Conservation (phyloP, 2,329 filamentous ascomycete genomes). For the Shiraia bambusicola region DNA sequence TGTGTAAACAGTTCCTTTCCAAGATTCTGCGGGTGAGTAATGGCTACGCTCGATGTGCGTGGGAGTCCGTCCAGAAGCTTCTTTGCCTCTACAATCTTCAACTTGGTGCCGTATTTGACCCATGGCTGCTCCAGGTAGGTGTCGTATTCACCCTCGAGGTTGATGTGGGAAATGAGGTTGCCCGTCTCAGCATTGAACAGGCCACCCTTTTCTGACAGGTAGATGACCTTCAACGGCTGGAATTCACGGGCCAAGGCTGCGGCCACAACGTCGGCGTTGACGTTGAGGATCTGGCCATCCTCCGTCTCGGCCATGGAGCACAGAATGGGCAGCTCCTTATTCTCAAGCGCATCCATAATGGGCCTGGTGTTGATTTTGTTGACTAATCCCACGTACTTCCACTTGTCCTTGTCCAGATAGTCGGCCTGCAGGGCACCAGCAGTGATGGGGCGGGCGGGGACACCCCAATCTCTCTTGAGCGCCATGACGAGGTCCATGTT, state of each 20-base stretch:
- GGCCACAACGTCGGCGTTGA: constrained; percentile 95
- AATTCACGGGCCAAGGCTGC: constrained; percentile 86
- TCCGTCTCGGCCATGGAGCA: constrained; percentile 94
- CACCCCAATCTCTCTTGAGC: constrained; percentile 78
- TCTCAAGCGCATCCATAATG: constrained; percentile 84
- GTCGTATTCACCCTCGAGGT: constrained; percentile 94
- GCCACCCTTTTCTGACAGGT: constrained; percentile 96
- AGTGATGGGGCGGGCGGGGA: constrained; percentile 84
- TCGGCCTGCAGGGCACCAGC: constrained; percentile 89
- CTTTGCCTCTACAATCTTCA: constrained; percentile 98
- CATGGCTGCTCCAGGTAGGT: constrained; percentile 89
- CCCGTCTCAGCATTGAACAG: constrained; percentile 91
- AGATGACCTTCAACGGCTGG: constrained; percentile 95
- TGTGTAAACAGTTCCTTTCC: constrained; percentile 98
- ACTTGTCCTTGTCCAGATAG: constrained; percentile 95
- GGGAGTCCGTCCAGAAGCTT: constrained; percentile 86
- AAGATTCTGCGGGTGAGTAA: constrained; percentile 93
- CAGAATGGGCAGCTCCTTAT: constrained; percentile 86
- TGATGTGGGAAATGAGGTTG: constrained; percentile 95
- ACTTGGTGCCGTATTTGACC: constrained; percentile 89
- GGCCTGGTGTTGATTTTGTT: constrained; percentile 86
- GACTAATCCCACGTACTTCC: constrained; percentile 93
- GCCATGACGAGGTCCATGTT: constrained; percentile 90
- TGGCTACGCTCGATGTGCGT: constrained; percentile 89
- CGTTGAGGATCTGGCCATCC: constrained; percentile 91